phyloP scores from a whole-genome alignment of 352 stramenopile species.

The Globisporangium okanoganense region DNA sequence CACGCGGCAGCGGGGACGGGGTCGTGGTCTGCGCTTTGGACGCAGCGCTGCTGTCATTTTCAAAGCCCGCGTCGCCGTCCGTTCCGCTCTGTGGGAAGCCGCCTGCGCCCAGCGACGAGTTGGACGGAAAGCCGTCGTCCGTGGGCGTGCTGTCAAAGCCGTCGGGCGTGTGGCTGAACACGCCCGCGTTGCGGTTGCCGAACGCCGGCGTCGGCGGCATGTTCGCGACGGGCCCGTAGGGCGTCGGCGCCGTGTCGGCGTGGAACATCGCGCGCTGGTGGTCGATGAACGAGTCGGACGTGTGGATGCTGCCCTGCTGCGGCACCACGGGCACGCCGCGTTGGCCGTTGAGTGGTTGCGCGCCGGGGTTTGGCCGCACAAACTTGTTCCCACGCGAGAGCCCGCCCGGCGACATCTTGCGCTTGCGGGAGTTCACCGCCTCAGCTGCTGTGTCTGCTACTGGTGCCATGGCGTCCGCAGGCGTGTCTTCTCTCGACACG shows the following conservation, averaged over 20 bases:
- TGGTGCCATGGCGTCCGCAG: neutral
- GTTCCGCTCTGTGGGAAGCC: conserved; percentile 19
- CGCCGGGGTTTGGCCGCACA: conserved; percentile 25
- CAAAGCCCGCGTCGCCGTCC: conserved; percentile 27
- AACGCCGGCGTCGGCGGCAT: conserved; percentile 86
- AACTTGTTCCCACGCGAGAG: conserved; percentile 55
- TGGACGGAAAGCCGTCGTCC: conserved; percentile 35
- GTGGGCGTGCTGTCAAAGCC: conserved; percentile 63
- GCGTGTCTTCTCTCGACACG: conserved; percentile 11
- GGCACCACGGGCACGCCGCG: conserved; percentile 15
- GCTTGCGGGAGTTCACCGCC: conserved; percentile 56
- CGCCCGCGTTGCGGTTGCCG: conserved; percentile 44
- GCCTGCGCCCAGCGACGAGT: conserved; percentile 29
- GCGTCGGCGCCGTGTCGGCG: conserved; percentile 71
- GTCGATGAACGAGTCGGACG: conserved; percentile 71
- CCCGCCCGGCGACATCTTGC: conserved; percentile 52
- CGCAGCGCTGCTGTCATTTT: neutral
- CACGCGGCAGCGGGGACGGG: conserved; percentile 54
- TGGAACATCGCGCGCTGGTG: conserved; percentile 75
- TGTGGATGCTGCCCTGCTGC: conserved; percentile 43
- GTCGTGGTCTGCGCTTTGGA: conserved; percentile 45
- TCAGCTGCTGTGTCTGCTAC: neutral
- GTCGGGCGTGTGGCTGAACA: conserved; percentile 55
- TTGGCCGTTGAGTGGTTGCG: neutral
- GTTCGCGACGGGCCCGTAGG: conserved; percentile 61